Conservation (phyloP, 148 eudicot species). For the Spergularia bocconei region DNA sequence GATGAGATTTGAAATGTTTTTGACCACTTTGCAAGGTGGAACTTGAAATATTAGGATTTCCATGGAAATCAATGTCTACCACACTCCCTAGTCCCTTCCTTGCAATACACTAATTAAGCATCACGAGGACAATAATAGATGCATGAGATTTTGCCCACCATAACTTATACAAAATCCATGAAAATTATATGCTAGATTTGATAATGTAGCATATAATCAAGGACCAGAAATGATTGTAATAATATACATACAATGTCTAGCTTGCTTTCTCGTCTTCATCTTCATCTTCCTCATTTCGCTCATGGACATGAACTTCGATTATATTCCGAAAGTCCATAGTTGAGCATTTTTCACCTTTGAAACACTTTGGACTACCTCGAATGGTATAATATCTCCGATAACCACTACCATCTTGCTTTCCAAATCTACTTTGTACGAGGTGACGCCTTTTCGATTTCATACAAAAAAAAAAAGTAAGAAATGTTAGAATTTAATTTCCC, state of each 20-base stretch:
- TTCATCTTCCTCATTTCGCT: too few relatives aligned
- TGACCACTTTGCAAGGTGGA: constrained; percentile 5
- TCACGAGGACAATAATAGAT: not conserved
- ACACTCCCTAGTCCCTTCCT: not conserved
- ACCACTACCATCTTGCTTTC: constrained; percentile 93
- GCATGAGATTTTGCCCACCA: not conserved
- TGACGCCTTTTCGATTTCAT: constrained; percentile 53
- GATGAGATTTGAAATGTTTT: constrained; percentile 7
- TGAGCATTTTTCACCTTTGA: constrained; percentile 76
- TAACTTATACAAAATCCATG: constrained; percentile 9
- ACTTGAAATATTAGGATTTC: not conserved
- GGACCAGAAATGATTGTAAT: constrained; percentile 10
- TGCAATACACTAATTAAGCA: constrained; percentile 18
- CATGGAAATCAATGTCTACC: constrained; percentile 15
- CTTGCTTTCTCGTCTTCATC: not conserved
- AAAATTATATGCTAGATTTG: constrained; percentile 1
- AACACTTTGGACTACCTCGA: constrained; percentile 75
- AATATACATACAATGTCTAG: constrained; percentile 20
- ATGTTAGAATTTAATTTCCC: not conserved
- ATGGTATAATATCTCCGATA: constrained; percentile 76
- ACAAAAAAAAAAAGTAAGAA: not conserved
- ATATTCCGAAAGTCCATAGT: constrained; percentile 53
- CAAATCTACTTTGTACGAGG: constrained; percentile 73
- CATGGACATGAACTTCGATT: not conserved
- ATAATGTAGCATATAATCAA: not conserved